These are phyloP conservation scores for Theobroma cacao DNA, from an alignment of 345 rosid species.

Conservation along the genomic window DNA sequence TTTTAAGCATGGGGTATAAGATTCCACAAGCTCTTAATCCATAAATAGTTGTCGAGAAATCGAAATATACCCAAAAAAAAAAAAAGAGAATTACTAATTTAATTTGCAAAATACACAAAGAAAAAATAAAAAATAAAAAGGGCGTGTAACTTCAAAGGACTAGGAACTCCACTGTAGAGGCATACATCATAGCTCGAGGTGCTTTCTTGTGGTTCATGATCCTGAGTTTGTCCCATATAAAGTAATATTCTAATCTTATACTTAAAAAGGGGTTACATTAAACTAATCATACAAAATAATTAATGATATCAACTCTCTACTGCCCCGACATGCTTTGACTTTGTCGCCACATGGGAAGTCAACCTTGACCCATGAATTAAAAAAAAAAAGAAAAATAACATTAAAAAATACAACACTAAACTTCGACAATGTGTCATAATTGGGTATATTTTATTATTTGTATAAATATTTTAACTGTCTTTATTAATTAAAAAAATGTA, in stretches of 20 bases:
- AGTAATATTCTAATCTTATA: neutral
- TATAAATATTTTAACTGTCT: neutral
- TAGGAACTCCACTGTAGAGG: neutral
- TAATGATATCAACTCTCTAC: neutral
- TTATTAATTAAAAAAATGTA: neutral
- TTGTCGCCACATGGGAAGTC: neutral
- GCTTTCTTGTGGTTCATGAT: neutral
- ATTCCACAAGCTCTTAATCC: neutral
- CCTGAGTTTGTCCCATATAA: neutral
- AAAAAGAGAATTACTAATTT: too few relatives aligned
- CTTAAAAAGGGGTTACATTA: neutral
- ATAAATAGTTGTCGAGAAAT: too few relatives aligned
- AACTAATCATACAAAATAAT: neutral
- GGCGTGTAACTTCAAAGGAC: neutral
- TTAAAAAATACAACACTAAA: neutral
- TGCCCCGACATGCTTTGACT: neutral
- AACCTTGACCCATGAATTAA: neutral
- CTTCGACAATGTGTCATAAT: neutral
- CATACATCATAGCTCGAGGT: neutral
- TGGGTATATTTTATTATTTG: neutral
- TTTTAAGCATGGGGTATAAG: neutral
- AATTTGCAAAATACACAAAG: too few relatives aligned
- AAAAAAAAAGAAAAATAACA: neutral
- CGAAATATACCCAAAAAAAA: too few relatives aligned
- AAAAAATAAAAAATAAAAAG: too few relatives aligned